These are phyloP conservation scores for Clonostachys byssicola DNA, from an alignment of 2,329 filamentous ascomycete genomes.

Conservation along the genomic window DNA sequence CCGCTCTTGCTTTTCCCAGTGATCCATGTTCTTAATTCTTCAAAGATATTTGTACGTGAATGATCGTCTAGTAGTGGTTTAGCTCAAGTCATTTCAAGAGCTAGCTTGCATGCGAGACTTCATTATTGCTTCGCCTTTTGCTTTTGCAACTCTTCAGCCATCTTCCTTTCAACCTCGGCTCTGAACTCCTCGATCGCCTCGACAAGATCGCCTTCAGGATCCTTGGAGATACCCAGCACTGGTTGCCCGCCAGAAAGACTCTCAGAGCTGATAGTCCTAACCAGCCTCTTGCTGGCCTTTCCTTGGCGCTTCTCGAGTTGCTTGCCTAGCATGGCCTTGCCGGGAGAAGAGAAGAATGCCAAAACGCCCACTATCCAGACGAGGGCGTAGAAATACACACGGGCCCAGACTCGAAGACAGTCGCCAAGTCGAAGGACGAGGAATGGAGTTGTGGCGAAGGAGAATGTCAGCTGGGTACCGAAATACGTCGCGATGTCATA, in stretches of 20 bases:
- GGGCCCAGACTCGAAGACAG: constrained; percentile 73
- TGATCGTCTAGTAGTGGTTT: too few relatives aligned
- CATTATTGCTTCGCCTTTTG: constrained; percentile 7
- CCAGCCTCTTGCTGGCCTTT: constrained; percentile 37
- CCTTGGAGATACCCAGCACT: constrained; percentile 73
- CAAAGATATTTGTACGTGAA: too few relatives aligned
- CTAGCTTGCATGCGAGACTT: too few relatives aligned
- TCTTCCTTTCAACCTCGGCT: constrained; percentile 31
- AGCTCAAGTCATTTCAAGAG: too few relatives aligned
- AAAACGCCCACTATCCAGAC: constrained; percentile 62
- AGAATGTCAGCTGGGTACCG: constrained; percentile 76
- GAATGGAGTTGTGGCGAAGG: constrained; percentile 81
- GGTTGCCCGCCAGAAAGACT: constrained; percentile 53
- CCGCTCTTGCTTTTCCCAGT: too few relatives aligned
- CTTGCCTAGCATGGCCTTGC: constrained; percentile 56
- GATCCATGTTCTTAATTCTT: too few relatives aligned
- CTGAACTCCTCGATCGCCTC: constrained; percentile 74
- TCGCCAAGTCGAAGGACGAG: constrained; percentile 70
- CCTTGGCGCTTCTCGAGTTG: constrained; percentile 54
- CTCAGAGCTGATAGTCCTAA: constrained; percentile 52
- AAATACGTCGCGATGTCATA: constrained; percentile 79
- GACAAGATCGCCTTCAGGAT: constrained; percentile 70
- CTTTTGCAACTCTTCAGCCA: constrained; percentile 53
- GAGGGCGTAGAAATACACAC: constrained; percentile 85
- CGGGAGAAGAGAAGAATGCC: constrained; percentile 76